Evolutionary conservation across 2,329 filamentous ascomycete species (phyloP), one percentile per base, ranked within the genome.

Genomic region (Orbilia ellipsospora): DNA sequence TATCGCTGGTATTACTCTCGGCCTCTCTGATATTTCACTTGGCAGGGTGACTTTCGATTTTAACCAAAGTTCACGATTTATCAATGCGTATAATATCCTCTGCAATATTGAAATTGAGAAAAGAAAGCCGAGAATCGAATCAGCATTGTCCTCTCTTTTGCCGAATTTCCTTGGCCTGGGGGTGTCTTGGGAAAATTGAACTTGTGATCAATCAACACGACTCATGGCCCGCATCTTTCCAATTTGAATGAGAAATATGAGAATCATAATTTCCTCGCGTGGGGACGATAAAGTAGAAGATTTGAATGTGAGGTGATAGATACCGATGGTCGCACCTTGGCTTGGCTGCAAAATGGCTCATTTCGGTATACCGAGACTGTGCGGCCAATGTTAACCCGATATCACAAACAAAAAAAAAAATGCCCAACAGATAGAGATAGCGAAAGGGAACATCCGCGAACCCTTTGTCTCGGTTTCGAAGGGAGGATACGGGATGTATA

Each of bases 171-270:
- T 36, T 36, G 31, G 31, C 31, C 31, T 52, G 50, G 50, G 50
- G 8, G 16, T 8, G 15, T 16, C 26, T 31, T 26, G 20, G 55
- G 55, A 16, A 44, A 45, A 48, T 15, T 48, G 36, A 13, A 59
- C 55, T 45, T 45, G 55, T 59, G 55, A 59, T 59, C 55, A 36
- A 48, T 48, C 44, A 59, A 26, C 55, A 59, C 44, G 55, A 59
- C 18, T 59, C 55, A 59, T 59, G 55, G 16, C 36, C 3, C 55
- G 8, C 20, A 36, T 36, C 31, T 36, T 10, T 36, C 31, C 5
- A 36, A 36, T 36, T 36, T 10, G 31, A 36, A 36, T 10, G 31
- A 36, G 31, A 2, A 36, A 36, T 36, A 6, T 36, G 31, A 36
- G 31, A 36, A 36, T 36, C 31, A 10, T 10, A 36, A 10, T 36